Conservation (phyloP, 805 yeast genomes). For the Pichia thaimueangensis region DNA sequence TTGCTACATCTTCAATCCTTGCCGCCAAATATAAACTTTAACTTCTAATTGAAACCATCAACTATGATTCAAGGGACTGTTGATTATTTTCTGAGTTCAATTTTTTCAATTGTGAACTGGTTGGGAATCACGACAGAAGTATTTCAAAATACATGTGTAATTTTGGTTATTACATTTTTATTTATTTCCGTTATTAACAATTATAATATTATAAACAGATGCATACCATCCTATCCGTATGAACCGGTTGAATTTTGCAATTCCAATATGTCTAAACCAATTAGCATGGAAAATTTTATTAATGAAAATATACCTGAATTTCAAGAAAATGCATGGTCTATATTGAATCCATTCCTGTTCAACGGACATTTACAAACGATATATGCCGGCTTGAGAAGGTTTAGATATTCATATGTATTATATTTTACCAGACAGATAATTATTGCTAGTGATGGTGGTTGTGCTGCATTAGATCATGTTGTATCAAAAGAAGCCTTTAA, state of each 20-base stretch:
- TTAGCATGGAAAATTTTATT: slow-evolving; percentile 22
- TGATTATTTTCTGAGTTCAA: too few species aligned
- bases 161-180: slow-evolving; percentile 5
- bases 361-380: slow-evolving; percentile 77
- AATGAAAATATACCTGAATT: slow-evolving; percentile 35
- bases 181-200: slow-evolving; percentile 3
- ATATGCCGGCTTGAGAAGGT: slow-evolving; percentile 52
- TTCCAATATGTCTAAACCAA: not conserved
- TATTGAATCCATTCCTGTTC: slow-evolving; percentile 56
- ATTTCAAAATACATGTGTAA: slow-evolving; percentile 11
- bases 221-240: slow-evolving; percentile 13
- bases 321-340: slow-evolving; percentile 40
- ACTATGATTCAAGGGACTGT: too few species aligned
- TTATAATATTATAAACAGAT: slow-evolving; percentile 11
- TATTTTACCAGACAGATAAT: slow-evolving; percentile 71
- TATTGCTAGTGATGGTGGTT: slow-evolving; percentile 58
- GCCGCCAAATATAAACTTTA: too few species aligned
- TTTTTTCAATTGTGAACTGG: not conserved
- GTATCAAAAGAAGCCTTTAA: slow-evolving; percentile 33
- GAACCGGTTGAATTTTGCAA: slow-evolving; percentile 9
- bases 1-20: too few species aligned
- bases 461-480: slow-evolving; percentile 70
- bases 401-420: slow-evolving; percentile 45
- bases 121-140: slow-evolving; percentile 1
- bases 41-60: too few species aligned